Conservation (phyloP, 2,329 filamentous ascomycete species). For the Chrysoporthe cubensis region DNA sequence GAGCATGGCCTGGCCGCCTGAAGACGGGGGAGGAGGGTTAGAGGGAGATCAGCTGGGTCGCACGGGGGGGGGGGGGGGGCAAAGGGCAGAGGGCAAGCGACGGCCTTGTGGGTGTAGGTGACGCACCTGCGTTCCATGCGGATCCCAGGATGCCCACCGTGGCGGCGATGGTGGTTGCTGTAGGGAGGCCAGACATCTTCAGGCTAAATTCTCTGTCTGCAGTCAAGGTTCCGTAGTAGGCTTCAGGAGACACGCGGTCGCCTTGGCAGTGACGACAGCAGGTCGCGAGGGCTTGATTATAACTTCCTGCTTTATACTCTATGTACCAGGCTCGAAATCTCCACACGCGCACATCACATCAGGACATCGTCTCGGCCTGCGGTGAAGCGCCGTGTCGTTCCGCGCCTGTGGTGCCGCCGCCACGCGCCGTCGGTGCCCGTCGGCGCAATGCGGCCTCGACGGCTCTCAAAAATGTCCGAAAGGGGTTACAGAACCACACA, state of each 20-base stretch:
- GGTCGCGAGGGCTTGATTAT: background rate
- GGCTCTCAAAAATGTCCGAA: slow-evolving; percentile 24
- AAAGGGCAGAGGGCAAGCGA: too few species aligned
- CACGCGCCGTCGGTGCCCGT: background rate
- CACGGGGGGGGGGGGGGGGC: background rate
- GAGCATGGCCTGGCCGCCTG: slow-evolving; percentile 43
- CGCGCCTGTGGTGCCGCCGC: background rate
- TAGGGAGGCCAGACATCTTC: slow-evolving; percentile 23
- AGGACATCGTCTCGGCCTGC: background rate
- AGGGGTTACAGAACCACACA: background rate
- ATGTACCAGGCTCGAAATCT: background rate
- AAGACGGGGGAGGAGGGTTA: too few species aligned
- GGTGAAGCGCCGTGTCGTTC: background rate
- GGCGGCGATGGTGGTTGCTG: slow-evolving; percentile 37
- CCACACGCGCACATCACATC: background rate
- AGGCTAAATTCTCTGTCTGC: background rate
- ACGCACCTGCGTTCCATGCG: slow-evolving; percentile 43
- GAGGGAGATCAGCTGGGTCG: background rate
- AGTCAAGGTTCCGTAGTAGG: too few species aligned
- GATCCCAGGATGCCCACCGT: slow-evolving; percentile 45
- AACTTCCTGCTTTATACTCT: background rate
- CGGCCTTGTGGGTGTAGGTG: slow-evolving; percentile 8
- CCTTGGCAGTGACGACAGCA: too few species aligned
- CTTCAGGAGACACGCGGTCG: too few species aligned
- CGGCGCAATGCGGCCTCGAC: slow-evolving; percentile 20